Base-by-base conservation (phyloP, 2,329 filamentous ascomycete genomes). In the Verticillium dahliae region DNA sequence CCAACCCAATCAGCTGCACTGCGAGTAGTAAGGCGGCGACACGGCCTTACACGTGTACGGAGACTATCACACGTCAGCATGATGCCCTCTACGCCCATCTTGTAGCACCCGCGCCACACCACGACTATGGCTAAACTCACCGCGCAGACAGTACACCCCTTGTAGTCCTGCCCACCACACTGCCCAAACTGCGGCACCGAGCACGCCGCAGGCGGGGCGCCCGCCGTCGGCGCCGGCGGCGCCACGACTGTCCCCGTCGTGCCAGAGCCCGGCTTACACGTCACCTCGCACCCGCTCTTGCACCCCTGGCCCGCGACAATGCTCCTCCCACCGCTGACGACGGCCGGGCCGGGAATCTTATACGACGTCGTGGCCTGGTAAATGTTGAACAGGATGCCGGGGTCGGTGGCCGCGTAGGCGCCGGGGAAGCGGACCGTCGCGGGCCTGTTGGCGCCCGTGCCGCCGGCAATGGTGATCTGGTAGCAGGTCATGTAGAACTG, bases 311-410 rank as follows among this genome's bases (percentile, higher is more conserved):
- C 78, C 13, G 78, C 74, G 5, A 62, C 65, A 69, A 76, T 76
- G 5, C 73, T 76, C 2, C 72, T 71, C 1, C 79, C 79, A n/a
- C 72, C 71, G 0, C 75, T 63, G 59, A 76, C 71, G 34, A 81
- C 78, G 1, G 71, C 66, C 2, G 78, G 78, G 3, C 80, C 79
- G 1, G 80, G 79, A 5, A 76, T 76, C 5, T 73, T 67, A 61
- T 81, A 81, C 1, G 67, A 71, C 22, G 65, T 66, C 60, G 80
- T 64, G 56, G 74, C 70, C 9, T 72, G 68, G 69, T 81, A 78
- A 64, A 82, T 81, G 69, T 81, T 80, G 66, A 81, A 70, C 34
- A 75, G 70, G 61, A 82, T 79, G 10, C 80, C 80, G 0, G 79
- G 76, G 64, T 82, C 77, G 15, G 64, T 70, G 5, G 74, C 69